Conservation (phyloP, 495 filamentous ascomycete species). For the Platismatia glauca region DNA sequence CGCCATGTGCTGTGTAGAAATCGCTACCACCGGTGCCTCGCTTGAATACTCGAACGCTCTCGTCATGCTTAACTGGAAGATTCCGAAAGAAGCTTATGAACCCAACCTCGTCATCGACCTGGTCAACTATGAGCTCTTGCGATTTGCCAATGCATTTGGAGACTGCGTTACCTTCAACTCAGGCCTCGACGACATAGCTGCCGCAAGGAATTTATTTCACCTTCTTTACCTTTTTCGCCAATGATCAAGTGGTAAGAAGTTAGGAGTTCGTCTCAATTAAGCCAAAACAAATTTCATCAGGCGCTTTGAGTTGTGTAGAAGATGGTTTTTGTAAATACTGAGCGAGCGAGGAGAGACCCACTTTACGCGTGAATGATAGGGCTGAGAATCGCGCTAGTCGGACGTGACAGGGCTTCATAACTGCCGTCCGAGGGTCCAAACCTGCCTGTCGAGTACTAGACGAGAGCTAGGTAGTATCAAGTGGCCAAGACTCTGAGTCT, state of each 20-base stretch:
- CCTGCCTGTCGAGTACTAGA: too few relatives aligned
- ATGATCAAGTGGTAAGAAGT: not conserved
- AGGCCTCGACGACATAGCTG: slow-evolving; percentile 74
- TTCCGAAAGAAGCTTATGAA: slow-evolving; percentile 93
- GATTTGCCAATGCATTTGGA: not conserved
- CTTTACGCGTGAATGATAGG: slow-evolving; percentile 2
- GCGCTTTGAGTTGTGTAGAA: not conserved
- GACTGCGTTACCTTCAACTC: slow-evolving; percentile 66
- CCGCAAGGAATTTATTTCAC: not conserved
- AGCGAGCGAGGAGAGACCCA: not conserved
- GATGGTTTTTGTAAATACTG: not conserved
- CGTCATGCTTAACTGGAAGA: slow-evolving; percentile 56
- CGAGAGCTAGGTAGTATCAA: too few relatives aligned
- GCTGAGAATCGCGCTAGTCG: not conserved
- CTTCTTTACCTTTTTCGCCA: not conserved
- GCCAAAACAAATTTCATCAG: not conserved
- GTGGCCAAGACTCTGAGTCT: too few relatives aligned
- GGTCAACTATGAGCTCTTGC: slow-evolving; percentile 3
- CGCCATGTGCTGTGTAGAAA: slow-evolving; percentile 88
- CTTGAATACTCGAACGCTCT: slow-evolving; percentile 84
- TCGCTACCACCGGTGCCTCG: slow-evolving; percentile 89
- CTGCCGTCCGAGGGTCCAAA: too few relatives aligned
- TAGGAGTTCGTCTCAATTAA: not conserved
- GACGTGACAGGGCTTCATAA: not conserved
- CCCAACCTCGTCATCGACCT: slow-evolving; percentile 93